Conservation (phyloP, 192 early-diverging fungal species). For the Coemansia sp. region DNA sequence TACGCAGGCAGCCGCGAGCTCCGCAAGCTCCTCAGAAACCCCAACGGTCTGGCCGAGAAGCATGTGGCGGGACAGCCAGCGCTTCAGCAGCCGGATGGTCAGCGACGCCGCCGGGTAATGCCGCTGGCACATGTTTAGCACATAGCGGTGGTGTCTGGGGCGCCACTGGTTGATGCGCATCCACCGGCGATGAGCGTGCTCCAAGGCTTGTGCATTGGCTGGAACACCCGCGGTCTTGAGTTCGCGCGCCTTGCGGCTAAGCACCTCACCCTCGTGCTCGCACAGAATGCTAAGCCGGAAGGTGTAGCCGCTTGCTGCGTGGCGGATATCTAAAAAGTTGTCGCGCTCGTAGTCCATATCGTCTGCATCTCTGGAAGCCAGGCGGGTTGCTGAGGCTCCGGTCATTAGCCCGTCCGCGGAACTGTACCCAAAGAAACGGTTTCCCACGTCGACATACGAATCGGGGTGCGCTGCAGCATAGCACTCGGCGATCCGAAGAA, state of each 20-base stretch:
- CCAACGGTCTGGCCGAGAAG: slow-evolving; percentile 57
- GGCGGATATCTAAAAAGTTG: slow-evolving; percentile 70
- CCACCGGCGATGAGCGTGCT: slow-evolving; percentile 33
- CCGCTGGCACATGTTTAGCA: slow-evolving; percentile 74
- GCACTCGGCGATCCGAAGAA: slow-evolving; percentile 69
- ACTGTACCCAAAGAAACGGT: slow-evolving; percentile 56
- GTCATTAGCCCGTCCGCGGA: slow-evolving; percentile 54
- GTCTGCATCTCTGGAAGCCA: slow-evolving; percentile 11
- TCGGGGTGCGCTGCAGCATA: slow-evolving; percentile 48
- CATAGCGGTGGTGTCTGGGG: slow-evolving; percentile 41
- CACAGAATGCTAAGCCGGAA: slow-evolving; percentile 80
- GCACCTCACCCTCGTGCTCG: slow-evolving; percentile 66
- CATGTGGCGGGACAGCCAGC: slow-evolving; percentile 86
- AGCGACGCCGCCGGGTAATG: slow-evolving; percentile 68
- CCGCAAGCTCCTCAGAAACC: slow-evolving; percentile 76
- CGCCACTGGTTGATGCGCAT: slow-evolving; percentile 28
- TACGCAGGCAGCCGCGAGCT: slow-evolving; percentile 69
- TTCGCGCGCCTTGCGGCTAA: slow-evolving; percentile 53
- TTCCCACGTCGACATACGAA: slow-evolving; percentile 35
- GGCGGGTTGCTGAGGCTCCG: slow-evolving; percentile 12
- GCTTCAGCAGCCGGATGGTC: slow-evolving; percentile 84
- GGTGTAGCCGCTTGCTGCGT: slow-evolving; percentile 61
- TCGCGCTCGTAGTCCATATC: slow-evolving; percentile 41
- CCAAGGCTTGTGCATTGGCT: slow-evolving; percentile 55
- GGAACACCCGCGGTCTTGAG: slow-evolving; percentile 42